phyloP scores from a whole-genome alignment of 2,329 filamentous ascomycete genomes.

The Davidsoniella virescens region DNA sequence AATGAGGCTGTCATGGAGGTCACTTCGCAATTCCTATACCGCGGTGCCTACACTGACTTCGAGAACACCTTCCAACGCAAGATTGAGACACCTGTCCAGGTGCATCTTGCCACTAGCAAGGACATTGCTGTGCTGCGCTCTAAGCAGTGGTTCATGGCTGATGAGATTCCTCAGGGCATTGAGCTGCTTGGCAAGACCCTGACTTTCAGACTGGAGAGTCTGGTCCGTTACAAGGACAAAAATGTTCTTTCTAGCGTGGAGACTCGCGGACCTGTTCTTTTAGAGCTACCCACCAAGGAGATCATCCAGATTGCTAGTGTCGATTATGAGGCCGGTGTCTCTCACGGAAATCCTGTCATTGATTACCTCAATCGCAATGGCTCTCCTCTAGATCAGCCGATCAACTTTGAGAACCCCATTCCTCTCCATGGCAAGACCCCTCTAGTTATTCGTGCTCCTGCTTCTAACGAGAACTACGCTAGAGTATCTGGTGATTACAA shows the following conservation, averaged over 20 bases:
- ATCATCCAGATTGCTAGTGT: constrained; percentile 94
- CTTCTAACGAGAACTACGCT: constrained; percentile 95
- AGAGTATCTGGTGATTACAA: constrained; percentile 97
- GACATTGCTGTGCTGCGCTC: constrained; percentile 88
- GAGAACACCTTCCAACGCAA: constrained; percentile 99
- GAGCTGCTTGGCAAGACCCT: constrained; percentile 86
- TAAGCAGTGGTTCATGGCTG: constrained; percentile 93
- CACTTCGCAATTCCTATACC: constrained; percentile 94
- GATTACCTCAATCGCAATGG: constrained; percentile 91
- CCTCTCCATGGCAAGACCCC: constrained; percentile 85
- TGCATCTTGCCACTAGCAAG: constrained; percentile 73
- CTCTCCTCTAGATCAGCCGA: constrained; percentile 81
- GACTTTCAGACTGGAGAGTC: constrained; percentile 85
- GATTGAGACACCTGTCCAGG: constrained; percentile 84
- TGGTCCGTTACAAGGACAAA: constrained; percentile 91
- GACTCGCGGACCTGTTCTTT: constrained; percentile 78
- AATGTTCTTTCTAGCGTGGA: constrained; percentile 79
- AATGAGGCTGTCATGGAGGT: constrained; percentile 90
- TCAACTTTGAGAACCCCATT: constrained; percentile 95
- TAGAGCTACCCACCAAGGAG: constrained; percentile 94
- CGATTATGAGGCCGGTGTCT: constrained; percentile 80
- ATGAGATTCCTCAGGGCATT: constrained; percentile 51
- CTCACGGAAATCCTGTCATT: constrained; percentile 89
- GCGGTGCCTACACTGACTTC: constrained; percentile 79
- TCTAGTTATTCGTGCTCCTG: constrained; percentile 73